Evolutionary conservation across 495 filamentous ascomycete genomes (phyloP), one percentile per base, ranked within the genome.

Genomic region (Penicillium cataractarum): DNA sequence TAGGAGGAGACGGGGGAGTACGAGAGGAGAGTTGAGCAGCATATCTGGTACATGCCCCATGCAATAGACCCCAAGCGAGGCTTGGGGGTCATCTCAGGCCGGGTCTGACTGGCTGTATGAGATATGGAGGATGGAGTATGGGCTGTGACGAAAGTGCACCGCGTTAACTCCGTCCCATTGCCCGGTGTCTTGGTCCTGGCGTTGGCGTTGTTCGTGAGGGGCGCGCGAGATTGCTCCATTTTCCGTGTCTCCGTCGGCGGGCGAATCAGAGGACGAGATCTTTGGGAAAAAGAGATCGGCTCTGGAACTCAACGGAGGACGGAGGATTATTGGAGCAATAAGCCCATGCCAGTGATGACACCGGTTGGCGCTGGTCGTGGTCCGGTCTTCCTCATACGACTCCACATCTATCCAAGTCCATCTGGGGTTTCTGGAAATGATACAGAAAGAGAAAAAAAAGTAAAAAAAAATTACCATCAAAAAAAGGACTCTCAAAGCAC

Each of bases 391-490:
- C 46, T 27, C 12, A 27, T 27, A 21, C 49, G 50, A 35, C 53
- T 40, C 53, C 53, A 56, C 53, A 55, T 21, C 35, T 19, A 22
- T 46, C 54, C 55, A n/a, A n/a, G n/a, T 59, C 61, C 68, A 63
- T 72, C 70, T 68, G 70, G 70, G 70, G 70, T 70, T n/a, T 72
- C 70, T 72, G 63, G 70, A 65, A 76, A 46, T 46, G 42, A 68
- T 57, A 65, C 58, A 56, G 62, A 74, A 64, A 64, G 37, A 64
- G 65, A 58, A 48, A 57, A 69, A 61, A 63, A 50, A 55, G 60
- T 27, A 32, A 52, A 58, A 19, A 42, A 21, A 29, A 26, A 40
- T 21, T 22, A 3, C 19, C n/a, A 42, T 8, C 9, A 22, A 46
- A 46, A 46, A 24, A 15, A 46, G 42, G 21, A 42, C n/a, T 17